phyloP scores from a whole-genome alignment of 2,329 filamentous ascomycete genomes.

The Aspergillus clavatus region DNA sequence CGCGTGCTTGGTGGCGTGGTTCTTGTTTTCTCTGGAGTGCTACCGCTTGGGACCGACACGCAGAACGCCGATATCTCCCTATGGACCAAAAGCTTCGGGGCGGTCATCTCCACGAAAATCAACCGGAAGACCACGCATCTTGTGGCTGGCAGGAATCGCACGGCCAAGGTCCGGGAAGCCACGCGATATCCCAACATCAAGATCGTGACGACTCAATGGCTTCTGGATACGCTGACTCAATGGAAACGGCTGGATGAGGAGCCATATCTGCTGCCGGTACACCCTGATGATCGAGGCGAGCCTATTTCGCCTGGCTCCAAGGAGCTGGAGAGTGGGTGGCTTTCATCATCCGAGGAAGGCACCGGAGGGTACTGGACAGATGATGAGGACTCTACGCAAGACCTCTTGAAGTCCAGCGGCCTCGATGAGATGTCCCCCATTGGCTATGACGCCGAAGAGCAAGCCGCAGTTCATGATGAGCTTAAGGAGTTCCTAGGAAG shows the following conservation, averaged over 20 bases:
- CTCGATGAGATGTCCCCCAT: conserved; percentile 47
- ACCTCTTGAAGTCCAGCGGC: conserved; percentile 49
- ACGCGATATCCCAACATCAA: conserved; percentile 74
- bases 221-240: conserved; percentile 74
- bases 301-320: conserved; percentile 38
- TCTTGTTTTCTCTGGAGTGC: conserved; percentile 84
- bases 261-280: conserved; percentile 72
- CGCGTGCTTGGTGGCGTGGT: conserved; percentile 68
- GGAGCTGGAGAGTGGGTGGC: conserved; percentile 44
- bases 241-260: conserved; percentile 78
- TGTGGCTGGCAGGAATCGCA: conserved; percentile 60
- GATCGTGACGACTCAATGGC: conserved; percentile 89
- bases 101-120: conserved; percentile 48
- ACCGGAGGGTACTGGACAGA: conserved; percentile 46
- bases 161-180: conserved; percentile 85
- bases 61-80: conserved; percentile 79
- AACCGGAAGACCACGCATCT: conserved; percentile 47
- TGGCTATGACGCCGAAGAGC: conserved; percentile 59
- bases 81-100: conserved; percentile 83
- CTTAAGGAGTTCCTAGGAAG: conserved; percentile 64
- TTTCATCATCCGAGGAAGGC: conserved; percentile 45
- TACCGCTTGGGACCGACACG: conserved; percentile 75
- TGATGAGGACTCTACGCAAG: conserved; percentile 41
- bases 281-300: conserved; percentile 59
- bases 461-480: conserved; percentile 64